A percentile compares a stretch with the other conserved stretches of the same genome.
These are phyloP conservation scores for Parmales sp. DNA, from an alignment of 108 stramenopile species.

Conservation along the genomic window DNA sequence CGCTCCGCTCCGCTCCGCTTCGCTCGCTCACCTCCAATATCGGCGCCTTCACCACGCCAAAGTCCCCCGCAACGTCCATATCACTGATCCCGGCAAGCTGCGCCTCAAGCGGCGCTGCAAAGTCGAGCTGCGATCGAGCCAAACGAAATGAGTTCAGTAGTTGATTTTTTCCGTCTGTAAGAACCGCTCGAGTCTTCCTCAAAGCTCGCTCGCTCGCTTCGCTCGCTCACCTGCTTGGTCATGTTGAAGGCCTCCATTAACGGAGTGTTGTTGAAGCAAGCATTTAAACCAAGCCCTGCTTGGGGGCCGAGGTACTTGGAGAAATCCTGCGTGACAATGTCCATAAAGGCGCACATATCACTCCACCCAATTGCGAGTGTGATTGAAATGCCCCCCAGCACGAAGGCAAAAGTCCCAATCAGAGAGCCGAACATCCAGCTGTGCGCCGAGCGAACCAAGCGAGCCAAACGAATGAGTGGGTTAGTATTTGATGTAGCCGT, in stretches of 20 bases:
- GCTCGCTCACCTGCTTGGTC: too few relatives aligned
- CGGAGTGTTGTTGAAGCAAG: slow-evolving; percentile 8
- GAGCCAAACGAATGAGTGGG: too few relatives aligned
- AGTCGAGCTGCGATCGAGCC: too few relatives aligned
- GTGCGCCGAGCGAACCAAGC: too few relatives aligned
- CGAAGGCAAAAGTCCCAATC: slow-evolving; percentile 2
- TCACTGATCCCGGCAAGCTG: background rate
- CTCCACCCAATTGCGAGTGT: background rate
- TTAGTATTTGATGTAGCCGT: too few relatives aligned
- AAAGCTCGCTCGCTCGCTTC: too few relatives aligned
- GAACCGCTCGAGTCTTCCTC: too few relatives aligned
- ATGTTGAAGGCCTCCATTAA: slow-evolving; percentile 2
- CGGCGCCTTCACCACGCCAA: background rate
- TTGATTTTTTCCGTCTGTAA: too few relatives aligned
- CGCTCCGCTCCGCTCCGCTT: too few relatives aligned
- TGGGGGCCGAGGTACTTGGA: background rate
- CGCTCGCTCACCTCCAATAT: background rate
- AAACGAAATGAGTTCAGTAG: too few relatives aligned
- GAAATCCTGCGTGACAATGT: slow-evolving; percentile 1
- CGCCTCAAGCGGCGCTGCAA: background rate
- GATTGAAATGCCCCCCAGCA: background rate
- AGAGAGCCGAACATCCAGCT: background rate
- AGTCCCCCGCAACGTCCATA: background rate
- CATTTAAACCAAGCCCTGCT: background rate
- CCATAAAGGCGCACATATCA: slow-evolving; percentile 4